These are phyloP conservation scores for Sarocladium brachiariae DNA, from an alignment of 2,329 filamentous ascomycete genomes.

Conservation along the genomic window DNA sequence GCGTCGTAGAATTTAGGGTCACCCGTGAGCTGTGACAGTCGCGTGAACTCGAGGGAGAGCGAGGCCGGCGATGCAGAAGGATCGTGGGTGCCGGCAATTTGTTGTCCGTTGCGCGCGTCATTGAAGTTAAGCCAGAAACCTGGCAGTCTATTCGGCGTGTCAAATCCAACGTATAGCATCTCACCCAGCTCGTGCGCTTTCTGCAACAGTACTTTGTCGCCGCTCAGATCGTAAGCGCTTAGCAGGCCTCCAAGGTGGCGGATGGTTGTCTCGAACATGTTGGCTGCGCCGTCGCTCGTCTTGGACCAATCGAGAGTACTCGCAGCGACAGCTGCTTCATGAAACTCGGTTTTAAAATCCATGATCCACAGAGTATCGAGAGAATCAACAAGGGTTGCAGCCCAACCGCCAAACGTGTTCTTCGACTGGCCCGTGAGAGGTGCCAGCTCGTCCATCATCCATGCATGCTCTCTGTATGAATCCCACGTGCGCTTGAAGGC, in stretches of 20 bases:
- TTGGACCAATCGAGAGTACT: slow-evolving; percentile 42
- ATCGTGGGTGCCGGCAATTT: slow-evolving; percentile 34
- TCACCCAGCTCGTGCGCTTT: slow-evolving; percentile 46
- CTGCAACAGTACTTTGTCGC: slow-evolving; percentile 32
- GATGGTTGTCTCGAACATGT: slow-evolving; percentile 48
- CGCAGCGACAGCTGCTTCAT: slow-evolving; percentile 42
- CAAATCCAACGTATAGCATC: slow-evolving; percentile 45
- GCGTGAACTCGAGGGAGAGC: slow-evolving; percentile 55
- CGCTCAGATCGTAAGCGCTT: slow-evolving; percentile 42
- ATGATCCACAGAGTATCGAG: slow-evolving; percentile 59
- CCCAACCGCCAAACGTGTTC: slow-evolving; percentile 47
- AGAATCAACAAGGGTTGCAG: slow-evolving; percentile 52
- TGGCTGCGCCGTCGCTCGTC: slow-evolving; percentile 34
- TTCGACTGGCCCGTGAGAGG: slow-evolving; percentile 40
- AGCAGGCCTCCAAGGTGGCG: slow-evolving; percentile 47
- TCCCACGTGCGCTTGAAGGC: slow-evolving; percentile 29
- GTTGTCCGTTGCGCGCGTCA: slow-evolving; percentile 32
- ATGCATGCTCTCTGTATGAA: slow-evolving; percentile 45
- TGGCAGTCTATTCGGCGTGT: slow-evolving; percentile 45
- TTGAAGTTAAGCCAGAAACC: slow-evolving; percentile 30
- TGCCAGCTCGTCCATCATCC: slow-evolving; percentile 44
- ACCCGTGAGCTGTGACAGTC: slow-evolving; percentile 56
- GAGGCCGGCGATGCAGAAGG: slow-evolving; percentile 39
- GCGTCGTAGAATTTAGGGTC: slow-evolving; percentile 57
- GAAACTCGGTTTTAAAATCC: slow-evolving; percentile 50